Percentiles rank a stretch among this genome's conserved stretches.
phyloP scores from a whole-genome alignment of 2,329 filamentous ascomycete species.

The Aureobasidium sp. region DNA sequence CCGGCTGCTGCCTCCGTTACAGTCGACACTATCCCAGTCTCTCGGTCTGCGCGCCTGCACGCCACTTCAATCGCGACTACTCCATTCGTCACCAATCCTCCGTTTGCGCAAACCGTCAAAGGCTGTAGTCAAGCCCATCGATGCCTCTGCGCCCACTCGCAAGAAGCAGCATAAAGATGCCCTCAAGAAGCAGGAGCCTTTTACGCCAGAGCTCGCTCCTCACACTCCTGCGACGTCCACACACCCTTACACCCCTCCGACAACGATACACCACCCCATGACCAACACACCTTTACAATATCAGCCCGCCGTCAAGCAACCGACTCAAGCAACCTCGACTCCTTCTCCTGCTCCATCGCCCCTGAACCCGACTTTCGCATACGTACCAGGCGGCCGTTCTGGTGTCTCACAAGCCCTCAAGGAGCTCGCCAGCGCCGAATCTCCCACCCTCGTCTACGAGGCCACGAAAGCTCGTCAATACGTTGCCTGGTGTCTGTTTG shows the following conservation, averaged over 20 bases:
- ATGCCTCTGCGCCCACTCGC: background rate
- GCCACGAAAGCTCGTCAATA: slow-evolving; percentile 4
- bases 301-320: background rate
- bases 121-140: background rate
- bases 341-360: background rate
- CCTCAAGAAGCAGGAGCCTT: background rate
- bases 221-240: background rate
- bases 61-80: background rate
- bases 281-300: background rate
- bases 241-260: background rate
- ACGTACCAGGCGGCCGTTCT: background rate
- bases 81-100: background rate
- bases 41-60: background rate
- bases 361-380: background rate
- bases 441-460: slow-evolving; percentile 1
- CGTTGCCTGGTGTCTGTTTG: background rate
- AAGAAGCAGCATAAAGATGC: background rate
- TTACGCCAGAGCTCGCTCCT: background rate
- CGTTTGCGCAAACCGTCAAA: slow-evolving; percentile 1
- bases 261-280: background rate
- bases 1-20: background rate
- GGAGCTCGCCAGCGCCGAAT: background rate
- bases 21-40: background rate
- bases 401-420: background rate
- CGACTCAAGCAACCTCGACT: no score